Percentiles rank a stretch among this genome's conserved stretches.
Conservation (phyloP, 2,329 filamentous ascomycete genomes). For the Colletotrichum theobromicola region DNA sequence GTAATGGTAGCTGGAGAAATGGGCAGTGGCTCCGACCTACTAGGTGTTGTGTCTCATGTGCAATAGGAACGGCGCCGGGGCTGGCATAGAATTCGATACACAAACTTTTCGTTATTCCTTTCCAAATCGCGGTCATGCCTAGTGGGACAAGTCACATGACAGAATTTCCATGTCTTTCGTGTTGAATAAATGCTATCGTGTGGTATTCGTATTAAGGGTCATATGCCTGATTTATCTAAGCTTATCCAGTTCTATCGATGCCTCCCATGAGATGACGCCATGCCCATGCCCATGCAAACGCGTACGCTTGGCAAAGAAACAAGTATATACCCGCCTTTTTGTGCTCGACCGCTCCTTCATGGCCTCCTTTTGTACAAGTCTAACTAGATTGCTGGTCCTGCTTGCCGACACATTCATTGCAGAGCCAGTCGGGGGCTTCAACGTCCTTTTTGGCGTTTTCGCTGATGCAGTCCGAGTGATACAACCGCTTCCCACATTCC, state of each 20-base stretch:
- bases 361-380: neutral
- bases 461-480: slow-evolving; percentile 53
- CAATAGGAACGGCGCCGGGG: slow-evolving; percentile 9
- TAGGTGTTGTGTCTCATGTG: neutral
- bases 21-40: neutral
- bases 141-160: neutral
- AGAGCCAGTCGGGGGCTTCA: slow-evolving; percentile 37
- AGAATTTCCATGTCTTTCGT: neutral
- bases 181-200: neutral
- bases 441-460: slow-evolving; percentile 24
- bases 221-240: neutral
- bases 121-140: neutral
- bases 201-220: neutral
- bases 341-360: neutral
- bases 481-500: slow-evolving; percentile 49
- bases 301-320: slow-evolving; percentile 1
- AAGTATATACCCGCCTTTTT: neutral
- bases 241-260: neutral
- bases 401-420: slow-evolving; percentile 7
- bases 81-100: neutral
- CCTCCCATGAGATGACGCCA: neutral
- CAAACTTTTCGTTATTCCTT: neutral
- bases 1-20: slow-evolving; percentile 7
- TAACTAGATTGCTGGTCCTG: neutral
- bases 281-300: slow-evolving; percentile 13